Conservation (phyloP, 176 grass and related monocot genomes). For the Musa beccarii region DNA sequence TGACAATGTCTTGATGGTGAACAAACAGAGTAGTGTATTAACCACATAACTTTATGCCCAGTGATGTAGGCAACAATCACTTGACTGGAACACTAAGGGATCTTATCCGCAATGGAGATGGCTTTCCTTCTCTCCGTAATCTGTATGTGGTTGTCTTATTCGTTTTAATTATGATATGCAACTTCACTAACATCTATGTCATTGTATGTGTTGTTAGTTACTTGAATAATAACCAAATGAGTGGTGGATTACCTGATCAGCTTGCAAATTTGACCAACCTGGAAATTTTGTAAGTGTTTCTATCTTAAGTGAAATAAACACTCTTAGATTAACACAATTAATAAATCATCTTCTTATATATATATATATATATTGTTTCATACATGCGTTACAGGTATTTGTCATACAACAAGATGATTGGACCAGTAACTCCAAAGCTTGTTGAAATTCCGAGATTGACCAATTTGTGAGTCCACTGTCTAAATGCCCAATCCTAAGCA, state of each 20-base stretch:
- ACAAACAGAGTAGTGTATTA: constrained; percentile 7
- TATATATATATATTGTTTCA: background rate
- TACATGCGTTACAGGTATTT: constrained; percentile 35
- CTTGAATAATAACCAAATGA: constrained; percentile 78
- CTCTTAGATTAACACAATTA: background rate
- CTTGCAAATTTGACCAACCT: constrained; percentile 93
- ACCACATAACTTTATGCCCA: constrained; percentile 18
- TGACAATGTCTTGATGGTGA: constrained; percentile 2
- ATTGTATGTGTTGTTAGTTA: constrained; percentile 33
- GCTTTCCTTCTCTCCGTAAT: constrained; percentile 77
- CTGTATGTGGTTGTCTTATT: constrained; percentile 40
- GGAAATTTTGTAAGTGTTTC: constrained; percentile 69
- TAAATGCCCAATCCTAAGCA: background rate
- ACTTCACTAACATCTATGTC: background rate
- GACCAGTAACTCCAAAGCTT: constrained; percentile 65
- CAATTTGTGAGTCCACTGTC: constrained; percentile 55
- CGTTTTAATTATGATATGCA: background rate
- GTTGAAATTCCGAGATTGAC: constrained; percentile 74
- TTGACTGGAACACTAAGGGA: constrained; percentile 78
- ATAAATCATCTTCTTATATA: no score
- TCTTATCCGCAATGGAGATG: constrained; percentile 58
- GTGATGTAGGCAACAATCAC: constrained; percentile 92
- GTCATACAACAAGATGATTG: constrained; percentile 82
- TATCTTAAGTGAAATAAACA: background rate
- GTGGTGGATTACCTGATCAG: constrained; percentile 81